Base-by-base conservation (phyloP, 495 filamentous ascomycete species). In the Lasiosphaeriaceae sp. region DNA sequence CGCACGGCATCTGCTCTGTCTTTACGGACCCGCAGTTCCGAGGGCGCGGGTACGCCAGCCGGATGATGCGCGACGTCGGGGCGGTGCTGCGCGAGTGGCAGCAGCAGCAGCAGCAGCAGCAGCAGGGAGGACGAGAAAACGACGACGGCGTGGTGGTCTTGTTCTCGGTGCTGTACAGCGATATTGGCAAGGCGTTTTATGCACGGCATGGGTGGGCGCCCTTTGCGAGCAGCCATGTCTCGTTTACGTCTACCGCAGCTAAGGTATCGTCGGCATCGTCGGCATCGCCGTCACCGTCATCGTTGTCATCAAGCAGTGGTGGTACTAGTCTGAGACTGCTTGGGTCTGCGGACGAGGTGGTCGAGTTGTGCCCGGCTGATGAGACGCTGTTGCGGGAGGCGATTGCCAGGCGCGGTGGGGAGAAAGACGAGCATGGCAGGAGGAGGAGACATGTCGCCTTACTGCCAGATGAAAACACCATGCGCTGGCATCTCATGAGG, bases 161-260 rank as follows among this genome's bases (percentile, higher is more conserved):
- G 19, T 91, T 89, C 66, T 87, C 86, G 9, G 82, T 93, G 22
- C 71, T 98, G 31, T 98, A 87, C 72, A 97, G 92, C 11, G 94
- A 98, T 70, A 96, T 98, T 63, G 94, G 94, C 3, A 96, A 95
- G 77, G 71, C 71, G n/a, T 97, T 95, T 71, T 98, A 97, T 70
- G 81, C 90, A 8, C 80, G 78, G 50, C 80, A 83, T 58, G 94
- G 92, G 24, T 98, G 94, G 94, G 72, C 80, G 51, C 79, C 87
- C 0, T 92, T 86, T 62, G 71, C 74, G 9, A 91, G 87, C 26
- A 74, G 79, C 16, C 93, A 96, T 58, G 80, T 93, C 52, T 69
- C 79, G 24, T 80, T 95, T 43, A 70, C 79, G 17, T 77, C 68
- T 0, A 45, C 55, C 1, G 31, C 45, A 49, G 59, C 52, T 21